Conservation (phyloP, 2,329 filamentous ascomycete genomes). For the Teratosphaeria pseudoeucalypti region DNA sequence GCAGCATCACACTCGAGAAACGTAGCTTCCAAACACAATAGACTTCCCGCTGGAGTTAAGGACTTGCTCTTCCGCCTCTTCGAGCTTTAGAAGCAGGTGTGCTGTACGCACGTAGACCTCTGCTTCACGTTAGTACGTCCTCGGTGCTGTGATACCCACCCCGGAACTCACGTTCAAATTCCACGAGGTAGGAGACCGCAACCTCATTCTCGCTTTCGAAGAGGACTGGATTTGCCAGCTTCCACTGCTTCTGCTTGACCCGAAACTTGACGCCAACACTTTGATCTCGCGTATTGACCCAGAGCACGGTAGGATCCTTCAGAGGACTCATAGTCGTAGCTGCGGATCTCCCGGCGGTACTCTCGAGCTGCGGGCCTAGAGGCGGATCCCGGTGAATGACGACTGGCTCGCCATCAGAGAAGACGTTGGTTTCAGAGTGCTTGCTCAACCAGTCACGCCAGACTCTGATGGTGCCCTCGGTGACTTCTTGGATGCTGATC, state of each 20-base stretch:
- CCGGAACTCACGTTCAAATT: constrained; percentile 55
- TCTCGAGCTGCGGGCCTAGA: neutral
- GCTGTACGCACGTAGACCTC: constrained; percentile 58
- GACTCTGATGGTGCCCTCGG: constrained; percentile 58
- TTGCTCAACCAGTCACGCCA: constrained; percentile 61
- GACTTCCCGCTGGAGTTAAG: constrained; percentile 53
- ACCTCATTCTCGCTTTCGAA: constrained; percentile 50
- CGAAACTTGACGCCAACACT: constrained; percentile 60
- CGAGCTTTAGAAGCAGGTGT: constrained; percentile 53
- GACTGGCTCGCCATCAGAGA: constrained; percentile 19
- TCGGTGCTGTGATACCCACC: neutral
- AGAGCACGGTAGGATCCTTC: constrained; percentile 45
- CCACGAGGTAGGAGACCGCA: constrained; percentile 59
- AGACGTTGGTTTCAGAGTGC: constrained; percentile 25
- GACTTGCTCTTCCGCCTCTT: constrained; percentile 53
- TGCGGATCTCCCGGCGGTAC: constrained; percentile 10
- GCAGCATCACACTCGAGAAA: constrained; percentile 4
- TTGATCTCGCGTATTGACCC: constrained; percentile 50
- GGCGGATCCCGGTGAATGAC: constrained; percentile 15
- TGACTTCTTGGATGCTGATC: constrained; percentile 53
- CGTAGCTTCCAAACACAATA: constrained; percentile 49
- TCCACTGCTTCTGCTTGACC: constrained; percentile 44
- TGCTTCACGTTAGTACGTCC: constrained; percentile 21
- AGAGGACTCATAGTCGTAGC: constrained; percentile 15
- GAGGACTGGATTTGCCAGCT: constrained; percentile 42